Evolutionary conservation across 1,139 yeast genomes (phyloP).

Genomic region (Geotrichum siamense): DNA sequence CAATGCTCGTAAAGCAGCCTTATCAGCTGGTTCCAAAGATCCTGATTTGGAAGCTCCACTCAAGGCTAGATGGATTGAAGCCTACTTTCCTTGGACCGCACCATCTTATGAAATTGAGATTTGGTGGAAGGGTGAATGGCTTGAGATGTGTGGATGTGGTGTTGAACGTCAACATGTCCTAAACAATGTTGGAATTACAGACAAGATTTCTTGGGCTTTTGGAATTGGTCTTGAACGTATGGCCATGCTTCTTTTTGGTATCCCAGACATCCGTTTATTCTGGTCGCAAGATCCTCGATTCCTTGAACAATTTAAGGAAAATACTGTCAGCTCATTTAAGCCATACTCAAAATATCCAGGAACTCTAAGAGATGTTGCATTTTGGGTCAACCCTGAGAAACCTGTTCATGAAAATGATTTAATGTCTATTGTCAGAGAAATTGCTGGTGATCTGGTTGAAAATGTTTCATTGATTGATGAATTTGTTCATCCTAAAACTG

Average conservation of each 20-base stretch:
- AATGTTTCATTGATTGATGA: conserved; percentile 75
- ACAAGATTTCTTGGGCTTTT: conserved; percentile 90
- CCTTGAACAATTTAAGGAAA: conserved; percentile 58
- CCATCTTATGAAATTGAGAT: conserved; percentile 99
- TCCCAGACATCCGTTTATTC: conserved; percentile 89
- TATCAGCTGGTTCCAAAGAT: conserved; percentile 55
- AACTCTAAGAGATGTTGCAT: conserved; percentile 77
- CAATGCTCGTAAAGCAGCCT: conserved; percentile 62
- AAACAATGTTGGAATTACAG: conserved; percentile 57
- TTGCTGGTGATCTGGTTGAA: conserved; percentile 85
- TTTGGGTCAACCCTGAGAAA: conserved; percentile 58
- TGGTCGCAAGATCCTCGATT: conserved; percentile 87
- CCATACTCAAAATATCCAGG: conserved; percentile 93
- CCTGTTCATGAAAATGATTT: conserved; percentile 77
- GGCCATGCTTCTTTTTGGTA: conserved; percentile 90
- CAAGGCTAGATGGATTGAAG: conserved; percentile 90
- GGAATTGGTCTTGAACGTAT: conserved; percentile 93
- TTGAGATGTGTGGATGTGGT: conserved; percentile 97
- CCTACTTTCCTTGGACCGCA: conserved; percentile 96
- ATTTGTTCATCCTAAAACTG: conserved; percentile 78
- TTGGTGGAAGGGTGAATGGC: conserved; percentile 99
- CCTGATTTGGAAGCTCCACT: conserved; percentile 67
- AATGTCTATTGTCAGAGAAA: conserved; percentile 79
- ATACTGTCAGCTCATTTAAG: conserved; percentile 61
- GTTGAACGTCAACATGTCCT: conserved; percentile 75